Conservation (phyloP, 352 stramenopile species). For the Labyrinthula sp. region DNA sequence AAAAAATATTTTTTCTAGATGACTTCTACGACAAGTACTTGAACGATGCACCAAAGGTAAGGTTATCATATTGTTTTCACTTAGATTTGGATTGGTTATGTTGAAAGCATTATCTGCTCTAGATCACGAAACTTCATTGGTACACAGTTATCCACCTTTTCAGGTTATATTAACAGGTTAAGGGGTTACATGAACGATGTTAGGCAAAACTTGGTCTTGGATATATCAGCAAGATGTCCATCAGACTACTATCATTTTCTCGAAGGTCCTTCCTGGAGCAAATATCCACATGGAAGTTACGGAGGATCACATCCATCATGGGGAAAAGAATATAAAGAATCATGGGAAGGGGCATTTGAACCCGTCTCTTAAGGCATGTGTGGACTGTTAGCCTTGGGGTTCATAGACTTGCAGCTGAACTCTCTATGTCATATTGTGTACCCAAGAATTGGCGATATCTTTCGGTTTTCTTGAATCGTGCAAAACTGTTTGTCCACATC, state of each 20-base stretch:
- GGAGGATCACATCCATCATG: constrained; percentile 20
- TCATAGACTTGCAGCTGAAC: no score
- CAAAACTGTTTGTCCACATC: no score
- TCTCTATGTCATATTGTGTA: no score
- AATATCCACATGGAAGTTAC: constrained; percentile 12
- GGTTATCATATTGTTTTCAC: no score
- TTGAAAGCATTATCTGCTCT: constrained; percentile 20
- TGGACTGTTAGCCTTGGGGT: no score
- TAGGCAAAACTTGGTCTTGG: constrained; percentile 21
- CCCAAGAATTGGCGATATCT: no score
- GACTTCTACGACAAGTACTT: constrained; percentile 25
- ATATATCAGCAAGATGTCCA: constrained; percentile 14
- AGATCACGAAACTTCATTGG: constrained; percentile 18
- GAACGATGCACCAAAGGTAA: not conserved
- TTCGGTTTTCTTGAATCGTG: no score
- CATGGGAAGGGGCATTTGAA: constrained; percentile 24
- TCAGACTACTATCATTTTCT: constrained; percentile 20
- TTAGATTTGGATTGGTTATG: constrained; percentile 12
- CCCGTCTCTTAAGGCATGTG: no score
- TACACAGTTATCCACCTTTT: constrained; percentile 26
- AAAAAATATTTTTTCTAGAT: constrained; percentile 21
- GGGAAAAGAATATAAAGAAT: constrained; percentile 26
- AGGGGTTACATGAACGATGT: constrained; percentile 27
- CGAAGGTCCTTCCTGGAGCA: constrained; percentile 11
- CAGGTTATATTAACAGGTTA: constrained; percentile 23